Base-by-base conservation (phyloP, 805 yeast species). In the Metschnikowia drakensbergensis region DNA sequence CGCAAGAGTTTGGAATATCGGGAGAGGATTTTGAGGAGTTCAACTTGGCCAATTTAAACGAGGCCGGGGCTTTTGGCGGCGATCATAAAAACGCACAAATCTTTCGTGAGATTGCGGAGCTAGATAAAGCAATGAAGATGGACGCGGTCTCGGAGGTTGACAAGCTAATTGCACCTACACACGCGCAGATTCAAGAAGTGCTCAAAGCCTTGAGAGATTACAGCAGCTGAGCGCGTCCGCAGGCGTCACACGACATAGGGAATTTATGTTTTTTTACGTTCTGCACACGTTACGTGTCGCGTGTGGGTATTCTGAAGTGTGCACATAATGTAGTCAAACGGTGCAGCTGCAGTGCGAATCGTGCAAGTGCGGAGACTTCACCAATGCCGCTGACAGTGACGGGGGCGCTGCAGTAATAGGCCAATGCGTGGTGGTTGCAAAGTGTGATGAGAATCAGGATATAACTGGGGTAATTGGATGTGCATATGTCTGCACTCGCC, bases 11-110 rank as follows among this genome's bases (percentile, higher is more conserved):
- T 41, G 82, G 82, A 1, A 47, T 77, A 3, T 60, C 62, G 33
- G 54, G 52, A 2, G 73, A 65, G 1, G 82, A 78, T 42, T 45
- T 76, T 33, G 63, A 68, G 37, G 83, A 79, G 42, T 66, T 74
- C 59, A 75, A 77, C 49, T 50, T 66, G 49, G 23, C 35, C 6
- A 50, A 46, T 7, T 35, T 41, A 6, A 50, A 49, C 23, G 54
- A 48, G n/a, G 46, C 42, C 1, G 50, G 40, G 3, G 46, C 46
- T 4, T 34, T 27, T n/a, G 42, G 46, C 38, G 42, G 37, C 8
- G 54, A 52, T 23, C 35, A 23, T 5, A 47, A 45, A 3, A 47
- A 48, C 13, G 51, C 54, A 0, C 41, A 42, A 37, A 48, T 48
- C 2, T 44, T 46, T 17, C 48, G 47, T 5, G 48, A 54, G 34